These are phyloP conservation scores for Yamadazyma jaroonii DNA, from an alignment of 1,139 yeast species.

Conservation along the genomic window DNA sequence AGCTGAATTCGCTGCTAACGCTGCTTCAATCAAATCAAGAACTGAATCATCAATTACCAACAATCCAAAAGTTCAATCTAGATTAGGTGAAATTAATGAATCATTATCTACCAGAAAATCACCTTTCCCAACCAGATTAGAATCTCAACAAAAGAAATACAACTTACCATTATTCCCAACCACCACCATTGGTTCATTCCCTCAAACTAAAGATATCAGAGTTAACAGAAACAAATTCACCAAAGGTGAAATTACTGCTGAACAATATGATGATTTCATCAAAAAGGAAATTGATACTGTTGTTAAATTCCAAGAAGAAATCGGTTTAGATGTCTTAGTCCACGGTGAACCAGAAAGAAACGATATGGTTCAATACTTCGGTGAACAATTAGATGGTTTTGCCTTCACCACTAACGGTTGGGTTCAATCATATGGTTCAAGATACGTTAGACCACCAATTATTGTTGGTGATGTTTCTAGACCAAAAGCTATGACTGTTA, in stretches of 20 bases:
- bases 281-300: conserved; percentile 94
- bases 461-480: conserved; percentile 99
- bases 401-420: conserved; percentile 99
- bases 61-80: conserved; percentile 85
- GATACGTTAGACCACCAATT: conserved; percentile 99
- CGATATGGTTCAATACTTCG: conserved; percentile 99
- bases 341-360: conserved; percentile 99
- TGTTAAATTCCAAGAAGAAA: conserved; percentile 98
- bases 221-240: conserved; percentile 96
- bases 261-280: conserved; percentile 93
- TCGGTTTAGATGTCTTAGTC: conserved; percentile 95
- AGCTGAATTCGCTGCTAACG: conserved; percentile 75
- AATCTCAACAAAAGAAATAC: conserved; percentile 81
- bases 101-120: conserved; percentile 80
- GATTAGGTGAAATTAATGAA: conserved; percentile 79
- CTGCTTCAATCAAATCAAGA: conserved; percentile 84
- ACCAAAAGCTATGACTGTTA: conserved; percentile 97
- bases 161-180: conserved; percentile 99
- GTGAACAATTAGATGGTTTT: conserved; percentile 97
- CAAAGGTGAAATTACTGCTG: conserved; percentile 93
- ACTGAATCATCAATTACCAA: conserved; percentile 83
- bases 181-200: conserved; percentile 99
- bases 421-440: conserved; percentile 99
- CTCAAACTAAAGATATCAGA: conserved; percentile 99
- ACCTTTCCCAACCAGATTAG: conserved; percentile 84